Conservation (phyloP, 495 filamentous ascomycete species). For the Aspergillus coremiiformis region DNA sequence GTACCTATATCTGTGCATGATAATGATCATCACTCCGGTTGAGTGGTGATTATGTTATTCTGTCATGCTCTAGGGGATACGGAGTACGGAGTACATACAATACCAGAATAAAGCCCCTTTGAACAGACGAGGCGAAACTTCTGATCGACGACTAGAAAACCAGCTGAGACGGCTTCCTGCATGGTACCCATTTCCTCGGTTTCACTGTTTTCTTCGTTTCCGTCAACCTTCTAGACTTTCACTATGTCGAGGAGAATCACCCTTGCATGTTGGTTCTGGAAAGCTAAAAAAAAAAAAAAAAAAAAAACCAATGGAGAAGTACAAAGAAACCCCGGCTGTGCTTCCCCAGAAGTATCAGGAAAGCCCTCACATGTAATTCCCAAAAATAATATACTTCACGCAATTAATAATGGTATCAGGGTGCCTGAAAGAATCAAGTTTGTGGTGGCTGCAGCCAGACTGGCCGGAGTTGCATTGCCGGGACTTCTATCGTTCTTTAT, state of each 20-base stretch:
- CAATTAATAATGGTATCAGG: neutral
- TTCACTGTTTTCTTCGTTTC: neutral
- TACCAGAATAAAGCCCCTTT: neutral
- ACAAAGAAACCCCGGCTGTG: neutral
- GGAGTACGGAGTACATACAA: no score
- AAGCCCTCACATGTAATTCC: neutral
- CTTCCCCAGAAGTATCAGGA: neutral
- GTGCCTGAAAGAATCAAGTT: neutral
- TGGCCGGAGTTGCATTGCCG: slow-evolving; percentile 7
- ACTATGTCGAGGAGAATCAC: neutral
- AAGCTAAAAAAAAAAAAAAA: neutral
- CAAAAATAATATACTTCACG: neutral
- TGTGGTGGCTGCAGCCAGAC: slow-evolving; percentile 1
- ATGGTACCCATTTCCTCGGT: slow-evolving; percentile 15
- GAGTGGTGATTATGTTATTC: no score
- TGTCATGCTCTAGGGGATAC: no score
- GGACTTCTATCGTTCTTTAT: slow-evolving; percentile 27
- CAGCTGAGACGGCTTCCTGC: slow-evolving; percentile 17
- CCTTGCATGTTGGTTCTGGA: slow-evolving; percentile 7
- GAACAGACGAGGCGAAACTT: slow-evolving; percentile 5
- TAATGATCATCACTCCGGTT: no score
- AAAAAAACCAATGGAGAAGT: neutral
- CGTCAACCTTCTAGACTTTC: neutral
- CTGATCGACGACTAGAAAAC: slow-evolving; percentile 21
- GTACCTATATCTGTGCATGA: neutral